A percentile compares a stretch with the other conserved stretches of the same genome.
Evolutionary conservation across 2,329 filamentous ascomycete genomes (phyloP).

Genomic region (Blastomyces percursus): DNA sequence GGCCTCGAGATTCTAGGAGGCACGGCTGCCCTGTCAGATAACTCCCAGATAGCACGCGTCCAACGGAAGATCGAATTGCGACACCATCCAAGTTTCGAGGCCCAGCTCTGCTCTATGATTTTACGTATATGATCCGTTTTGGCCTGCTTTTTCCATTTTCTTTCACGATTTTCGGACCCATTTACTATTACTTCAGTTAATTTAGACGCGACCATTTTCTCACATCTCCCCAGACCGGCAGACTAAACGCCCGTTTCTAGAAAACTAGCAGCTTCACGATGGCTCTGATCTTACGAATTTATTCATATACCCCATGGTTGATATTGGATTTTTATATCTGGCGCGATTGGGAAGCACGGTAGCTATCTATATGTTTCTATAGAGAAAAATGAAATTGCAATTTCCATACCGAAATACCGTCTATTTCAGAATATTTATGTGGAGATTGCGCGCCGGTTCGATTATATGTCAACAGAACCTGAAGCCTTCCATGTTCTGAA

Average conservation of each 20-base stretch:
- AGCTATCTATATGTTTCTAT: background rate
- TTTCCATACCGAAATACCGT: background rate
- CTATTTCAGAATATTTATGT: too few relatives aligned
- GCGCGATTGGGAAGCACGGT: background rate
- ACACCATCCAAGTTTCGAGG: background rate
- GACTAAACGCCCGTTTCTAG: background rate
- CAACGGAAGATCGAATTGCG: background rate
- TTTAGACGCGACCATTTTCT: background rate
- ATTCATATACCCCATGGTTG: background rate
- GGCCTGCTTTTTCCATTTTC: background rate
- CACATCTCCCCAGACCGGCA: background rate
- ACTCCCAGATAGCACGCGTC: background rate
- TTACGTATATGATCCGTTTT: background rate
- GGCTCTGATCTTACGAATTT: background rate
- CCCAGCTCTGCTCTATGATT: background rate
- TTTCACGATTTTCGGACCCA: background rate
- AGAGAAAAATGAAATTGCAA: background rate
- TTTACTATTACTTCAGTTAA: background rate
- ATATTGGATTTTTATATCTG: background rate
- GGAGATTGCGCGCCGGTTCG: too few relatives aligned
- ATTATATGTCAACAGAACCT: too few relatives aligned
- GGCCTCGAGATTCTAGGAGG: background rate
- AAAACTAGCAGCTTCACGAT: background rate
- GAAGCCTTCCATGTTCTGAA: too few relatives aligned
- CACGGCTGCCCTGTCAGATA: background rate